Evolutionary conservation across 2,329 filamentous ascomycete genomes (phyloP), one percentile per base, ranked within the genome.

Genomic region (Colletotrichum trifolii): DNA sequence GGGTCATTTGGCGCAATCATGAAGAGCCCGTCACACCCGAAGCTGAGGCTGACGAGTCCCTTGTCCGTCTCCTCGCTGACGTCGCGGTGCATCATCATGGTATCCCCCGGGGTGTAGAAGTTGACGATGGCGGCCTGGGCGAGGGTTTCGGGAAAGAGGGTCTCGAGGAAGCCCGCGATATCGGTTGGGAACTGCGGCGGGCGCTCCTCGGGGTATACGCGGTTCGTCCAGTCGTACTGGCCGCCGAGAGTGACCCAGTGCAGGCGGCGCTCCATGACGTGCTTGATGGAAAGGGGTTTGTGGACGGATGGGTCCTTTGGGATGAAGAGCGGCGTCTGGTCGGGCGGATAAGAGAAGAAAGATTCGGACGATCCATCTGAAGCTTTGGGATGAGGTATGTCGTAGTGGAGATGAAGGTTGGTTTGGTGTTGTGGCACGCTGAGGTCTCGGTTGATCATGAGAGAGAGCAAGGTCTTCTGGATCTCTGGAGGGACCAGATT

Each of bases 221-320:
- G 94, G 61, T 88, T 87, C 0, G 94, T 96, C 96, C 95, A 98
- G 79, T 98, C 92, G 76, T 98, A 98, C 76, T 98, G 96, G 0
- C 94, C 95, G 54, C 96, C 96, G 3, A 99, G 86, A 0, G 95
- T 98, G 46, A 96, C 87, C 96, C 96, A 99, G 70, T 95, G 93
- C 33, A 98, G 85, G 67, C 92, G 94, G 68, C 90, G 91, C 62
- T 89, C 87, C 47, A 98, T 82, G 36, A 95, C 87, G 72, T 90
- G 89, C 53, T 86, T 82, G 57, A 91, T 82, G 2, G 87, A 85
- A 9, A 97, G 81, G 2, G 92, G 84, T 66, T 90, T 92, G 78
- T 97, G 94, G n/a, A 94, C 78, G 0, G 76, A 69, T 0, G 91
- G 82, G 71, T 97, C 89, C 59, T 91, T 91, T 7, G 95, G 93